Evolutionary conservation across 1,139 yeast genomes (phyloP).

Genomic region (Candida glucosophila): DNA sequence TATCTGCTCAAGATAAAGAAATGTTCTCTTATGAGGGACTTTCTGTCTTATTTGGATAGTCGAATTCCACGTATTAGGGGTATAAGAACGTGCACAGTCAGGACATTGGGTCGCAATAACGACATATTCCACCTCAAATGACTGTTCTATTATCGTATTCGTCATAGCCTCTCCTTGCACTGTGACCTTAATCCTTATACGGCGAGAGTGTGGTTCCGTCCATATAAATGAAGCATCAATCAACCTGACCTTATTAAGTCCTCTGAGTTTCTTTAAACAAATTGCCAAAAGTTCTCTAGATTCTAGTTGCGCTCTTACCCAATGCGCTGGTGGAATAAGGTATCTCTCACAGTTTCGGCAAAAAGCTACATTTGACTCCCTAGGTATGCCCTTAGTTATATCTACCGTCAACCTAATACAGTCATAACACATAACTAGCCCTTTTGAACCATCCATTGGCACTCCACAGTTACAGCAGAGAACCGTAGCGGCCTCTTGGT

Average conservation of each 20-base stretch:
- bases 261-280: constrained; percentile 81
- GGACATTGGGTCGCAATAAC: constrained; percentile 97
- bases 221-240: constrained; percentile 93
- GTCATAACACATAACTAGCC: constrained; percentile 94
- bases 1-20: constrained; percentile 87
- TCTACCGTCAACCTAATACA: constrained; percentile 92
- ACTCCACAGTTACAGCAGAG: constrained; percentile 98
- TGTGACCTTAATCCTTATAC: constrained; percentile 82
- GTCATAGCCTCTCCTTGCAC: constrained; percentile 96
- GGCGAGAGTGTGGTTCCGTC: constrained; percentile 98
- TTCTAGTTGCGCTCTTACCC: constrained; percentile 88
- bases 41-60: constrained; percentile 96
- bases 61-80: constrained; percentile 97
- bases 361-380: constrained; percentile 87
- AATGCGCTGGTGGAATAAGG: constrained; percentile 88
- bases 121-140: constrained; percentile 89
- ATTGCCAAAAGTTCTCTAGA: constrained; percentile 87
- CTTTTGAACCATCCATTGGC: constrained; percentile 93
- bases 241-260: constrained; percentile 78
- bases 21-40: constrained; percentile 93
- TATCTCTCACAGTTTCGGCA: constrained; percentile 97
- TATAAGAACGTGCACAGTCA: constrained; percentile 94
- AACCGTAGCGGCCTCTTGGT: constrained; percentile 64
- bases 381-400: constrained; percentile 90
- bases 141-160: constrained; percentile 88